Evolutionary conservation across 352 stramenopile species (phyloP).

Genomic region (Pythium oligandrum): DNA sequence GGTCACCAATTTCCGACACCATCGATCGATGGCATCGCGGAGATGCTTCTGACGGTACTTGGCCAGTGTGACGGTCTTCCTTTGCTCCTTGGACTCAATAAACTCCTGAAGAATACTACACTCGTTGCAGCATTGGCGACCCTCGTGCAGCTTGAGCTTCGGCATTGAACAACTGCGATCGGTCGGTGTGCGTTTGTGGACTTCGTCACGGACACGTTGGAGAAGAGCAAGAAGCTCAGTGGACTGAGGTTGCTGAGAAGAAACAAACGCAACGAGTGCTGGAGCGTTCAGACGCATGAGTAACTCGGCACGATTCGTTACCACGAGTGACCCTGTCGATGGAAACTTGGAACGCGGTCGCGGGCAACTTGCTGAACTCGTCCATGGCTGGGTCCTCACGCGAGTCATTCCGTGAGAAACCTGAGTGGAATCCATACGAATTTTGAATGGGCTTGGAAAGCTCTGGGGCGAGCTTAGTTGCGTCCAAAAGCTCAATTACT

Average conservation of each 20-base stretch:
- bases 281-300: constrained; percentile 9
- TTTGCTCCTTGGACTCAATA: constrained; percentile 8
- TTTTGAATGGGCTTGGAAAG: too few species aligned
- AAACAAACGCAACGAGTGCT: constrained; percentile 5
- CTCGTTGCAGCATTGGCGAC: constrained; percentile 6
- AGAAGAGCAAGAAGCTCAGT: neutral
- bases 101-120: constrained; percentile 14
- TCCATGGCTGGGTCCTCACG: neutral
- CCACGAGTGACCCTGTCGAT: constrained; percentile 6
- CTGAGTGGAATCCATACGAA: too few species aligned
- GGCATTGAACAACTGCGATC: constrained; percentile 8
- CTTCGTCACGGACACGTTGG: neutral
- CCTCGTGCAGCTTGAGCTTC: constrained; percentile 7
- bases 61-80: constrained; percentile 7
- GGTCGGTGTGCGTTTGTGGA: constrained; percentile 3
- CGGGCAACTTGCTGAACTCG: constrained; percentile 8
- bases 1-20: neutral
- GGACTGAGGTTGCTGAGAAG: too few species aligned
- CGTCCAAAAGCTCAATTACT: too few species aligned
- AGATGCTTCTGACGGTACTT: constrained; percentile 8
- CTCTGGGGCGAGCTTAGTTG: too few species aligned
- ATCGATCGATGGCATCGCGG: constrained; percentile 14
- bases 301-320: constrained; percentile 3
- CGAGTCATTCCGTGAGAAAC: neutral
- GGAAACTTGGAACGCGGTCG: constrained; percentile 2